Conservation (phyloP, 768 basidiomycete species). For the Trametes gibbosa region DNA sequence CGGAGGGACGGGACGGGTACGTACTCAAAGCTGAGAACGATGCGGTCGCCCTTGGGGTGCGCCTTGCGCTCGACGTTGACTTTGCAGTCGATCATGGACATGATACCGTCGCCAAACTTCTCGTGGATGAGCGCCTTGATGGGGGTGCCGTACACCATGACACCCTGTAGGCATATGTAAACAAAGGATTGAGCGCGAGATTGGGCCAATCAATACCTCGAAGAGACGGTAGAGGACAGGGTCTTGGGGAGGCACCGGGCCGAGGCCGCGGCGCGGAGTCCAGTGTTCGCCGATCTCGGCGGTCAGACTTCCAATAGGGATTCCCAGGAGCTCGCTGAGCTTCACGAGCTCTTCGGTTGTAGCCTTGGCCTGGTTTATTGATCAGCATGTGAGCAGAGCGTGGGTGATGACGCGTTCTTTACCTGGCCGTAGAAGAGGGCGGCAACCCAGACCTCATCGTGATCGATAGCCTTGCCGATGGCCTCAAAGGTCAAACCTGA, state of each 20-base stretch:
- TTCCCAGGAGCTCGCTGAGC: slow-evolving; percentile 48
- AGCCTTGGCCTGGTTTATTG: slow-evolving; percentile 59
- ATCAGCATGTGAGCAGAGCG: background rate
- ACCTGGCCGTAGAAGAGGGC: slow-evolving; percentile 83
- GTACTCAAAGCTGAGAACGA: slow-evolving; percentile 77
- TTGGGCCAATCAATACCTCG: slow-evolving; percentile 46
- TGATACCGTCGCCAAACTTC: slow-evolving; percentile 87
- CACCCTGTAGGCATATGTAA: slow-evolving; percentile 42
- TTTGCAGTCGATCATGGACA: slow-evolving; percentile 87
- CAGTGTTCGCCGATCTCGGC: slow-evolving; percentile 58
- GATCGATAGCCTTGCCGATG: slow-evolving; percentile 61
- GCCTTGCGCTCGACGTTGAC: slow-evolving; percentile 64
- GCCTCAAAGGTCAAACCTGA: slow-evolving; percentile 67
- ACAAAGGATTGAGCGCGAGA: background rate
- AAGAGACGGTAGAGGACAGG: slow-evolving; percentile 81
- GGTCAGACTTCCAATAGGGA: slow-evolving; percentile 39
- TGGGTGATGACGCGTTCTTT: background rate
- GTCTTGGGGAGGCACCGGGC: slow-evolving; percentile 71
- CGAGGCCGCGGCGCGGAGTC: slow-evolving; percentile 73
- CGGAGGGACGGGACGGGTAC: slow-evolving; percentile 29
- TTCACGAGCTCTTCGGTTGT: slow-evolving; percentile 54
- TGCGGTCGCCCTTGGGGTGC: slow-evolving; percentile 78
- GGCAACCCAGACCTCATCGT: slow-evolving; percentile 81
- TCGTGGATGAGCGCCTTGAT: slow-evolving; percentile 84
- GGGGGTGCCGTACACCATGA: slow-evolving; percentile 74